Evolutionary conservation across 2,329 filamentous ascomycete species (phyloP).

Genomic region (Pyrenochaeta sp.): DNA sequence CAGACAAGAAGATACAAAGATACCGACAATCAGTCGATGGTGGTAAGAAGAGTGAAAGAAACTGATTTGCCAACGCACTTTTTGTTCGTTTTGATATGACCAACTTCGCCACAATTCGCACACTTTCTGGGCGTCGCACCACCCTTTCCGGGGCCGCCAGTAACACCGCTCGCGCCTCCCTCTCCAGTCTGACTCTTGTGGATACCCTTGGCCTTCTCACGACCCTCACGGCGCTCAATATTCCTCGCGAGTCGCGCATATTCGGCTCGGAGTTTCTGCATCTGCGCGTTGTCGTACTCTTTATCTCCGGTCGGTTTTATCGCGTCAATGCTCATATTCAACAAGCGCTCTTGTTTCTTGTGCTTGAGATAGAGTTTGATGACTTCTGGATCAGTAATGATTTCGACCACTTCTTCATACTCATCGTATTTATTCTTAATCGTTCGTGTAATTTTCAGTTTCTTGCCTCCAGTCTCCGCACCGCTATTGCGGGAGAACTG

Average conservation of each 20-base stretch:
- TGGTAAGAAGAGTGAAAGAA: not conserved
- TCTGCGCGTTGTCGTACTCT: slow-evolving; percentile 70
- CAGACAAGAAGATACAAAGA: not conserved
- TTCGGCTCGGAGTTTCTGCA: slow-evolving; percentile 74
- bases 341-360: slow-evolving; percentile 74
- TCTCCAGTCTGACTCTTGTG: slow-evolving; percentile 52
- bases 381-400: slow-evolving; percentile 76
- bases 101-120: slow-evolving; percentile 95
- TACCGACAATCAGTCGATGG: not conserved
- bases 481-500: slow-evolving; percentile 58
- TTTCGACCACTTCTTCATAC: slow-evolving; percentile 54
- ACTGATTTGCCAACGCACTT: slow-evolving; percentile 65
- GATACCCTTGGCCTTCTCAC: slow-evolving; percentile 84
- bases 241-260: slow-evolving; percentile 87
- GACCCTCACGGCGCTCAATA: slow-evolving; percentile 85
- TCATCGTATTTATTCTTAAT: slow-evolving; percentile 71
- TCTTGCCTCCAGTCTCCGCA: slow-evolving; percentile 71
- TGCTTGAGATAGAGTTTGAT: slow-evolving; percentile 88
- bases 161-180: slow-evolving; percentile 49
- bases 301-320: slow-evolving; percentile 71
- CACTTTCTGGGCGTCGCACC: slow-evolving; percentile 80
- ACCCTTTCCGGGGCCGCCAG: slow-evolving; percentile 54
- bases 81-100: slow-evolving; percentile 99
- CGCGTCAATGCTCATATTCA: slow-evolving; percentile 75
- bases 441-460: slow-evolving; percentile 77